Evolutionary conservation across 345 rosid genomes (phyloP), one percentile per base, ranked within the genome.

Genomic region (Eucalyptus sp.): DNA sequence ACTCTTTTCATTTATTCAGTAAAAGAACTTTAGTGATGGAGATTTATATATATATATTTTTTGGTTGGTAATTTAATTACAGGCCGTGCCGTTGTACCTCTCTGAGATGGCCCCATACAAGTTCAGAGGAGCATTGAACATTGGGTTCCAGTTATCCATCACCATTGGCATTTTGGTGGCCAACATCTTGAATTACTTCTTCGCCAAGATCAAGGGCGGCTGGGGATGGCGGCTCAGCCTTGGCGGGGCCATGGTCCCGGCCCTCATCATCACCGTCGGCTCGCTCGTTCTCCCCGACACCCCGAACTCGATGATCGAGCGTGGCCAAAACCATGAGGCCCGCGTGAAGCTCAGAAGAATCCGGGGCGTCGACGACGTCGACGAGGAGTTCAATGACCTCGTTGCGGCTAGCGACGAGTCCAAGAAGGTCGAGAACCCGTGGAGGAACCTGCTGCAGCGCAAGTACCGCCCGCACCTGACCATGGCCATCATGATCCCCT

Each of bases 71-170:
- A 52, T 8, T 52, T 52, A 87, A 64, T 88, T 91, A 89, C 99
- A 98, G 99, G 89, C 99, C 13, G 99, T 97, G 91, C 99, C 99
- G 76, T 96, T 98, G 7, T 98, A 98, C 91, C 94, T 98, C 27
- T 98, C 99, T 1, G 99, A 98, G 92, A 96, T 96, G 99, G 98
- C 99, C 37, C 99, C 99, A 4, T 97, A 98, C 97, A 96, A 86
- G 91, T 98, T 87, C 93, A 96, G 99, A 92, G 99, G 99, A 88
- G 94, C 98, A 12, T 88, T 98, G 60, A 98, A 98, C 95, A 96
- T 96, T 8, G 99, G 99, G 13, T 98, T 98, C 91, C 99, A 98
- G 64, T 89, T 98, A 25, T 97, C 99, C 7, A 98, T 98, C 92
- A 98, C 99, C 20, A 48, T 97, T 50, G 99, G 99, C 4, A 98